Percentiles rank a stretch among this genome's conserved stretches.
These are phyloP conservation scores for Cyclotella distinguenda DNA, from an alignment of 108 stramenopile genomes.

Conservation along the genomic window DNA sequence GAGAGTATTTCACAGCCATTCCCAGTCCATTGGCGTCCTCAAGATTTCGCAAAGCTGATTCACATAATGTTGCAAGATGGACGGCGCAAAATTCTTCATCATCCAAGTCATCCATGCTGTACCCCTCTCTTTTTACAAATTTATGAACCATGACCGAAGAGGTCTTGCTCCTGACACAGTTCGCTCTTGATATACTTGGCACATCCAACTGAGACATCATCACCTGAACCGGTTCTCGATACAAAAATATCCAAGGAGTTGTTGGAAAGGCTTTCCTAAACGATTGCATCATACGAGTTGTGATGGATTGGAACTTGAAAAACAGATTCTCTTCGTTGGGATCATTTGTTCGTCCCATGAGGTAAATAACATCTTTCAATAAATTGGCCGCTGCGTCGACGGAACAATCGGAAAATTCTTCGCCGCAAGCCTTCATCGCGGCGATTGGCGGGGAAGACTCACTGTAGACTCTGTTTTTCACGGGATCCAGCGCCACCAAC, in stretches of 20 bases:
- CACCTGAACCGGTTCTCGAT: slow-evolving; percentile 93
- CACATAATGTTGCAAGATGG: slow-evolving; percentile 77
- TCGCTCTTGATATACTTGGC: slow-evolving; percentile 40
- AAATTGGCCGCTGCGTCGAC: slow-evolving; percentile 48
- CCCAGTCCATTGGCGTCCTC: slow-evolving; percentile 50
- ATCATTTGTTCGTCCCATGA: slow-evolving; percentile 81
- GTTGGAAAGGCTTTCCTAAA: slow-evolving; percentile 87
- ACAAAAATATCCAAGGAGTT: slow-evolving; percentile 92
- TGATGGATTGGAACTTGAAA: slow-evolving; percentile 94
- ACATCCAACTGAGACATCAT: slow-evolving; percentile 85
- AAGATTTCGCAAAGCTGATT: slow-evolving; percentile 57
- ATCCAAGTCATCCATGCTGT: slow-evolving; percentile 27
- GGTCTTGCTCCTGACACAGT: slow-evolving; percentile 52
- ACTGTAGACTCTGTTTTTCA: slow-evolving; percentile 74
- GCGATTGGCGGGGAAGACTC: slow-evolving; percentile 79
- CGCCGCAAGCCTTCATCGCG: slow-evolving; percentile 70
- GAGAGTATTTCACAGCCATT: slow-evolving; percentile 66
- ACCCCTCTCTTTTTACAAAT: slow-evolving; percentile 40
- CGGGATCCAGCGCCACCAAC: slow-evolving; percentile 74
- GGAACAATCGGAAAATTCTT: slow-evolving; percentile 38
- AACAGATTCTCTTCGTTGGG: slow-evolving; percentile 72
- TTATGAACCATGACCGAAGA: slow-evolving; percentile 33
- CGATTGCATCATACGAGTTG: slow-evolving; percentile 59
- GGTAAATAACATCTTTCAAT: slow-evolving; percentile 60
- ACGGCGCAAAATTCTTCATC: slow-evolving; percentile 78